Percentiles rank a stretch among this genome's conserved stretches.
These are phyloP conservation scores for Cladophialophora carrionii DNA, from an alignment of 2,329 filamentous ascomycete species.

Conservation along the genomic window DNA sequence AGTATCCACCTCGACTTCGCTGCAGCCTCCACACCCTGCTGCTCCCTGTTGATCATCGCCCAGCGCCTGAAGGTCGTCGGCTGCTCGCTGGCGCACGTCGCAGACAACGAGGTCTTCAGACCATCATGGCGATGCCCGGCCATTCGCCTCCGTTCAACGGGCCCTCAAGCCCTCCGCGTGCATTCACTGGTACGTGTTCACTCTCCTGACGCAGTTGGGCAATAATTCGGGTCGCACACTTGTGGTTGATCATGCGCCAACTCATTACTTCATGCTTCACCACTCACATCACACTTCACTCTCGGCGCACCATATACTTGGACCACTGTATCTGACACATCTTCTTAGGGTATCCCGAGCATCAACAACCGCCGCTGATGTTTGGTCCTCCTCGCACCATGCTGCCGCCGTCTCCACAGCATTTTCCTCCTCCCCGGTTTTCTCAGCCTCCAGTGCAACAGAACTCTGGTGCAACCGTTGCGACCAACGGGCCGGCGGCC, in stretches of 20 bases:
- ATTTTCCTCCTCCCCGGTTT: slow-evolving; percentile 31
- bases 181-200: slow-evolving; percentile 33
- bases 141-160: slow-evolving; percentile 36
- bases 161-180: slow-evolving; percentile 34
- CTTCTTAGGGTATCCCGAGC: slow-evolving; percentile 34
- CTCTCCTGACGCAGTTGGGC: slow-evolving; percentile 5
- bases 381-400: slow-evolving; percentile 34
- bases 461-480: slow-evolving; percentile 20
- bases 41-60: slow-evolving; percentile 28
- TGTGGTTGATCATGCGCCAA: slow-evolving; percentile 14
- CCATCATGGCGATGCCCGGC: slow-evolving; percentile 37
- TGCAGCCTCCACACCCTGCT: slow-evolving; percentile 30
- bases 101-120: slow-evolving; percentile 5
- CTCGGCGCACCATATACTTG: not conserved
- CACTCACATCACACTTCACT: slow-evolving; percentile 17
- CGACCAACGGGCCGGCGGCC: slow-evolving; percentile 24
- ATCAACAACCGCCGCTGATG: slow-evolving; percentile 31
- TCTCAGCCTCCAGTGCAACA: slow-evolving; percentile 30
- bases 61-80: slow-evolving; percentile 12
- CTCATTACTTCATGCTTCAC: slow-evolving; percentile 6
- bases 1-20: slow-evolving; percentile 24
- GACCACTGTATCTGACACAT: slow-evolving; percentile 15
- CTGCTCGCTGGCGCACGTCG: slow-evolving; percentile 9
- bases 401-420: slow-evolving; percentile 36
- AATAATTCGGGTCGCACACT: not conserved